Evolutionary conservation across 768 basidiomycete genomes (phyloP).

Genomic region (Phylloporus rhodoxanthus): DNA sequence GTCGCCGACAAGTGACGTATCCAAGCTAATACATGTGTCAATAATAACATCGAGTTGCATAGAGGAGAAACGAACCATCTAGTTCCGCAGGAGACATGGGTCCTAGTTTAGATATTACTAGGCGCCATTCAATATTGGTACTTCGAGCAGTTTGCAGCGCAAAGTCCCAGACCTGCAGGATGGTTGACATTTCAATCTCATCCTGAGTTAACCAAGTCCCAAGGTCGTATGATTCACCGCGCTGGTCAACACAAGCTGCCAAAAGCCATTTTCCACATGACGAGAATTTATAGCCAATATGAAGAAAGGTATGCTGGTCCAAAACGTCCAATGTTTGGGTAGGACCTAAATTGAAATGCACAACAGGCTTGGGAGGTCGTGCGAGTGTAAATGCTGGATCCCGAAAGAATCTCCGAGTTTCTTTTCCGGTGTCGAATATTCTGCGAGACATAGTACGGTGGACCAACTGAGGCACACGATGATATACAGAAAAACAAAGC

Average conservation of each 20-base stretch:
- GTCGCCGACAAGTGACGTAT: slow-evolving; percentile 42
- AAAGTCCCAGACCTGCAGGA: slow-evolving; percentile 68
- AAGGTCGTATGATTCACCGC: slow-evolving; percentile 68
- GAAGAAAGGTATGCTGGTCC: slow-evolving; percentile 59
- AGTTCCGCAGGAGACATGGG: slow-evolving; percentile 53
- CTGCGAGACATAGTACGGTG: slow-evolving; percentile 55
- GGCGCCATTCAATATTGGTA: slow-evolving; percentile 74
- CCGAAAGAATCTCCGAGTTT: slow-evolving; percentile 48
- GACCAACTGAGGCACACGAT: slow-evolving; percentile 58
- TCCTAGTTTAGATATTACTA: slow-evolving; percentile 68
- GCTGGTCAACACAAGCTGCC: slow-evolving; percentile 68
- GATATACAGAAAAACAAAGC: slow-evolving; percentile 63
- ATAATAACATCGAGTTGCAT: neutral
- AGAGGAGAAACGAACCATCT: slow-evolving; percentile 45
- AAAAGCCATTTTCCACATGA: slow-evolving; percentile 71
- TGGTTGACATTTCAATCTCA: slow-evolving; percentile 40
- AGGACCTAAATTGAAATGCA: slow-evolving; percentile 38
- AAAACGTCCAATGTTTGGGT: slow-evolving; percentile 43
- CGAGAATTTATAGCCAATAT: slow-evolving; percentile 68
- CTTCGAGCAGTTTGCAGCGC: slow-evolving; percentile 52
- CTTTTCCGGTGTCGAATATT: slow-evolving; percentile 38
- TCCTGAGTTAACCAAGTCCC: slow-evolving; percentile 62
- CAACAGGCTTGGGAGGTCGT: slow-evolving; percentile 33
- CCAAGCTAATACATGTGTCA: slow-evolving; percentile 52
- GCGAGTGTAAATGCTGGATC: slow-evolving; percentile 63